phyloP scores from a whole-genome alignment of 164 flowering plant genomes.

The Stephania yunnanensis region DNA sequence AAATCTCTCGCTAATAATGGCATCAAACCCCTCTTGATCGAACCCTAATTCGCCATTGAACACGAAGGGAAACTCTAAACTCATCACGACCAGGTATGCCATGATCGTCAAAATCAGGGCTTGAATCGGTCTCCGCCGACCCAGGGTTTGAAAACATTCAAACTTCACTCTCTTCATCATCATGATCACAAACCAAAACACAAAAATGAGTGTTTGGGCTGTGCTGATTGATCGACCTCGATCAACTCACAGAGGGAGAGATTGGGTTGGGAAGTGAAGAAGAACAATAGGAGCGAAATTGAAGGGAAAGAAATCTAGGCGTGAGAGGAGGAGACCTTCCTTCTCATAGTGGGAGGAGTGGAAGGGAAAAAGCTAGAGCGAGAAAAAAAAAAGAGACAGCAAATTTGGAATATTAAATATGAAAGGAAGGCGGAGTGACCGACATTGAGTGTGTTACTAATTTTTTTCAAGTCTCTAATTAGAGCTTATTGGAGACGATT shows the following conservation, averaged over 20 bases:
- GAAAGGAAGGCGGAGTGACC: not conserved
- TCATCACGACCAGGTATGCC: slow-evolving; percentile 44
- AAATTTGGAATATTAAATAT: not conserved
- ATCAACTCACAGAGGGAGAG: not conserved
- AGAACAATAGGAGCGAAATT: not conserved
- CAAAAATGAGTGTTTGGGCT: not conserved
- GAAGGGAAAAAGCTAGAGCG: no score
- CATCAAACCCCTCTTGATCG: slow-evolving; percentile 23
- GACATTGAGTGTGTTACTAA: not conserved
- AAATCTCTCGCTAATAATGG: slow-evolving; percentile 6
- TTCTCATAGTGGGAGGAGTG: not conserved
- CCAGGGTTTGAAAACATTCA: slow-evolving; percentile 25
- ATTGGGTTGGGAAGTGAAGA: not conserved
- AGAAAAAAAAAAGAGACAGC: not conserved
- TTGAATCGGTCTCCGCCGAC: slow-evolving; percentile 42
- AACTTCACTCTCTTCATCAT: slow-evolving; percentile 46
- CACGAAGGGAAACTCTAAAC: slow-evolving; percentile 54
- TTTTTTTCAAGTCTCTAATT: no score
- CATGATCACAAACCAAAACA: not conserved
- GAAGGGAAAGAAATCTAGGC: not conserved
- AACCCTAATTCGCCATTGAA: slow-evolving; percentile 25
- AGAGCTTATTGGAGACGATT: no score
- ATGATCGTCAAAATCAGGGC: slow-evolving; percentile 29
- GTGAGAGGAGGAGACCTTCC: not conserved
- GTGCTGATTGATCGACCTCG: not conserved